Evolutionary conservation across 805 yeast genomes (phyloP).

Genomic region (Lipomyces mesembrius): DNA sequence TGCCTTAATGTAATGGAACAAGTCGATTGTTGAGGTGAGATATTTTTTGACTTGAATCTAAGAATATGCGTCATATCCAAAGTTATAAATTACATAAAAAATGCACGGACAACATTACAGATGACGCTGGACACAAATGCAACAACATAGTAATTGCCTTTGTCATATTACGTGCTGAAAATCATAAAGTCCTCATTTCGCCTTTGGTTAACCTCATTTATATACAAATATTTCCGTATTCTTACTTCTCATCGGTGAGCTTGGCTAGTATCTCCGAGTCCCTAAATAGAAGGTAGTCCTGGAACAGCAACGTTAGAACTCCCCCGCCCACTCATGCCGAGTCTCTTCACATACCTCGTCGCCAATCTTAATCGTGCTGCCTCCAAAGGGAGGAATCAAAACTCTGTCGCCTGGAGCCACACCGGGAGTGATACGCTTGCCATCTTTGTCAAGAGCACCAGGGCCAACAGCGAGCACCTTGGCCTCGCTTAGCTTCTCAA

Average conservation of each 20-base stretch:
- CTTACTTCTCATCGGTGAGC: slow-evolving; percentile 60
- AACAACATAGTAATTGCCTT: not conserved
- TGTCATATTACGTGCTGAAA: not conserved
- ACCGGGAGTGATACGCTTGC: slow-evolving; percentile 70
- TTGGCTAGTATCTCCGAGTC: slow-evolving; percentile 95
- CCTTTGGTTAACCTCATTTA: not conserved
- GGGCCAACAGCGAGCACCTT: slow-evolving; percentile 95
- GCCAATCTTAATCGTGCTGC: slow-evolving; percentile 83
- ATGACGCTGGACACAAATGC: not conserved
- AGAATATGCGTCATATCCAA: not conserved
- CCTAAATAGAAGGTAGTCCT: slow-evolving; percentile 69
- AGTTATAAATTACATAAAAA: not conserved
- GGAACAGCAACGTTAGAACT: not conserved
- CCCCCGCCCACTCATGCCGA: not conserved
- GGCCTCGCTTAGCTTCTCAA: slow-evolving; percentile 90
- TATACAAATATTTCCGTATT: slow-evolving; percentile 46
- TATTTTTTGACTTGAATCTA: not conserved
- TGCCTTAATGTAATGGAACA: not conserved
- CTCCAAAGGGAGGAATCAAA: slow-evolving; percentile 93
- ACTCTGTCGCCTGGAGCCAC: slow-evolving; percentile 93
- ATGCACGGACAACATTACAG: not conserved
- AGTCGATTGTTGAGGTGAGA: not conserved
- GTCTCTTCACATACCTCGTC: slow-evolving; percentile 57
- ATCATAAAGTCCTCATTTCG: not conserved
- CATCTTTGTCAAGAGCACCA: slow-evolving; percentile 77